Percentiles rank a stretch among this genome's conserved stretches.
phyloP scores from a whole-genome alignment of 208 protist genomes.

The Trypanosoma caninum region DNA sequence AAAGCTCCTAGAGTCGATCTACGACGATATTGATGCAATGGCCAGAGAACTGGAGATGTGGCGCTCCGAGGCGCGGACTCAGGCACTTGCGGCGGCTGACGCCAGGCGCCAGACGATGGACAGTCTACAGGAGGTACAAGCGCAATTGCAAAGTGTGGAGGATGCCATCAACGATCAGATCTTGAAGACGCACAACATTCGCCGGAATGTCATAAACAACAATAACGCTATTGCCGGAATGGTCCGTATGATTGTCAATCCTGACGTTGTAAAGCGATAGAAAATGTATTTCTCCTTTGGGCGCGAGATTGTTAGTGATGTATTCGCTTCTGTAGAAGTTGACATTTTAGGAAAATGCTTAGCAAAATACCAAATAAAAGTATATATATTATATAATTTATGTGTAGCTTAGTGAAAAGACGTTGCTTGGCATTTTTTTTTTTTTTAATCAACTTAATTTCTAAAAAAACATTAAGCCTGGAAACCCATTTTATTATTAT shows the following conservation, averaged over 20 bases:
- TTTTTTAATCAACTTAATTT: no score
- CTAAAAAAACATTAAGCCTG: no score
- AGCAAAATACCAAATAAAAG: no score
- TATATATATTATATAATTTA: no score
- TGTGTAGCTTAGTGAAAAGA: no score
- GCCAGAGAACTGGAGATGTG: conserved; percentile 87
- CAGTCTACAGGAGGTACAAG: conserved; percentile 76
- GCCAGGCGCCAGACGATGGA: conserved; percentile 79
- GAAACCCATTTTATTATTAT: no score
- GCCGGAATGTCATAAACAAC: conserved; percentile 73
- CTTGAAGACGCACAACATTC: conserved; percentile 81
- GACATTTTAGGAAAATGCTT: no score
- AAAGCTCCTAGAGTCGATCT: conserved; percentile 81
- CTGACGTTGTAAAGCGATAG: conserved; percentile 40
- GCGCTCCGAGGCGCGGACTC: conserved; percentile 79
- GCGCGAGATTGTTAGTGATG: no score
- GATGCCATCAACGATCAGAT: conserved; percentile 87
- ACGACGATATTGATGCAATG: conserved; percentile 91
- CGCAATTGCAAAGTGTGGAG: conserved; percentile 78
- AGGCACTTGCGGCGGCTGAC: conserved; percentile 73
- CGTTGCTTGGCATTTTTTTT: no score
- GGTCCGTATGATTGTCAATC: conserved; percentile 80
- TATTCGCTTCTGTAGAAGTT: no score
- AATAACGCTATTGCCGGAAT: conserved; percentile 75
- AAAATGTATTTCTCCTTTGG: no score